Base-by-base conservation (phyloP, 257 asterid species). In the Jasminum sambac region DNA sequence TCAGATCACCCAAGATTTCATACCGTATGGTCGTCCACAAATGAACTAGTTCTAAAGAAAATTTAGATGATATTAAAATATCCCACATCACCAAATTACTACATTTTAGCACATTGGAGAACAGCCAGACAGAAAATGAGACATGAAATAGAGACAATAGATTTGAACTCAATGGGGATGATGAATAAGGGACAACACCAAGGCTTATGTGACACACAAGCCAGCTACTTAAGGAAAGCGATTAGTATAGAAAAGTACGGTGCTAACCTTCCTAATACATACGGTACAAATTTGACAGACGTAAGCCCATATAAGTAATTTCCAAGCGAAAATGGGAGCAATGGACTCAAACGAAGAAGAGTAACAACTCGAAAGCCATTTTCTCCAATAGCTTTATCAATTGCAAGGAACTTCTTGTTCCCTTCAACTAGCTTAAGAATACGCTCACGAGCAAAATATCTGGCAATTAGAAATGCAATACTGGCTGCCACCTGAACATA, bases 361-460 rank as follows among this genome's bases (percentile, higher is more conserved):
- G 96, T 94, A 42, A 91, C 98, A 75, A 94, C 91, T 85, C 80
- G 81, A 84, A 94, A 94, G 76, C 98, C 90, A 72, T 94, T 94
- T 79, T 87, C 99, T 67, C 99, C 99, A 71, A 94, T 89, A 52
- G 98, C 99, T 81, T 88, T 94, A 83, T 94, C 99, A 37, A 94
- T 94, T 8, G 99, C 99, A 46, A 89, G 95, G 79, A 94, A 91
- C 68, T 91, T 89, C 82, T 89, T 89, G 78, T 94, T 94, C 71
- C 96, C 99, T 85, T 91, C 96, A 7, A 94, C 99, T 34, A 94
- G 83, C 89, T 94, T 94, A 61, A 94, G 96, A 77, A 94, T 91
- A 37, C 99, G 87, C 71, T 91, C 98, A 16, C 99, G 98, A 43
- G 98, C 99, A 84, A 91, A 94, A 87, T 94, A 94, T 82, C 99